Evolutionary conservation across 2,329 filamentous ascomycete genomes (phyloP).

Genomic region (Ophiostoma sp.): DNA sequence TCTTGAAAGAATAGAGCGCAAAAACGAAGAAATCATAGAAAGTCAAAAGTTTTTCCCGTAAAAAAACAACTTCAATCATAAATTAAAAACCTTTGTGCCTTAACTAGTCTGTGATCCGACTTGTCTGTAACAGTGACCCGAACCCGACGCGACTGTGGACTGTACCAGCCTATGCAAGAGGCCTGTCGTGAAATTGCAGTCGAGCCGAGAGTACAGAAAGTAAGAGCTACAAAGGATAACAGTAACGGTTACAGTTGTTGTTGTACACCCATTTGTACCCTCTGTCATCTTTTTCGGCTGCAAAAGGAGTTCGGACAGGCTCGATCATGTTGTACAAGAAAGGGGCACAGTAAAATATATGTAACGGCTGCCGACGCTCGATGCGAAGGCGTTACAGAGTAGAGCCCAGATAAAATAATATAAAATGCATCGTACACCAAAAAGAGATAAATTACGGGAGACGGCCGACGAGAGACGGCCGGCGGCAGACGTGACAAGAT

Average conservation of each 20-base stretch:
- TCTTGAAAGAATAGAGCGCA: background rate
- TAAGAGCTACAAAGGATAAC: background rate
- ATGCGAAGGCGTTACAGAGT: background rate
- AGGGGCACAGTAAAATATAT: background rate
- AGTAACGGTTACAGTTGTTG: background rate
- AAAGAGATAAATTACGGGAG: background rate
- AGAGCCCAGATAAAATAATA: background rate
- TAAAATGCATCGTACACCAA: background rate
- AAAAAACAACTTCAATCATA: background rate
- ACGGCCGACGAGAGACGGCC: background rate
- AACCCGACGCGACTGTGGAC: background rate
- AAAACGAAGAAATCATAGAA: background rate
- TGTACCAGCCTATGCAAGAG: constrained; percentile 15
- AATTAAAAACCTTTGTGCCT: background rate
- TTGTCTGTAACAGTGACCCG: background rate
- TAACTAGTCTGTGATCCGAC: background rate
- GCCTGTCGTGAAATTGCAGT: constrained; percentile 15
- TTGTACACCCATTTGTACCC: background rate
- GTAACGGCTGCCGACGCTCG: background rate
- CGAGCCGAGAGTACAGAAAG: background rate
- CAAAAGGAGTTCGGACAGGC: background rate
- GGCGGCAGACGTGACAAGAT: background rate
- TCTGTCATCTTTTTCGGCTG: background rate
- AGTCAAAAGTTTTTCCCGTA: constrained; percentile 11
- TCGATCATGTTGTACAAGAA: background rate